Percentiles rank a stretch among this genome's conserved stretches.
phyloP scores from a whole-genome alignment of 139 green algal genomes.

The Chlamydomonas sp. region DNA sequence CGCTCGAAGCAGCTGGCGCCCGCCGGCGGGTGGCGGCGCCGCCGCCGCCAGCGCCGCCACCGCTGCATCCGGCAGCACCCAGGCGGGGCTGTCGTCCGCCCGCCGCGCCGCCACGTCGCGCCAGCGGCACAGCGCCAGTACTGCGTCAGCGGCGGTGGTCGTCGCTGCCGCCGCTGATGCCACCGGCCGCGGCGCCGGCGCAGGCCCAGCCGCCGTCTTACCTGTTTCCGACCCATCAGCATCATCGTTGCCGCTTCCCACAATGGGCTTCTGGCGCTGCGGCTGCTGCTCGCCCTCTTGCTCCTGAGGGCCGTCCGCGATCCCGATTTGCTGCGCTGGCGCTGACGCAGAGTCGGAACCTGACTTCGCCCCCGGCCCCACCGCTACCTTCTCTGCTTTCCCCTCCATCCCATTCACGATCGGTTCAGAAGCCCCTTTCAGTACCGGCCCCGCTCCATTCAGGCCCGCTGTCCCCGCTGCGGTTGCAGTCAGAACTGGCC shows the following conservation, averaged over 20 bases:
- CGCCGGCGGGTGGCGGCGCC: background rate
- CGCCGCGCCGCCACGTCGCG: slow-evolving; percentile 57
- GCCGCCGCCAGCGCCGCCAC: slow-evolving; percentile 23
- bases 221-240: too few relatives aligned
- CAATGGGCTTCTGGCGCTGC: too few relatives aligned
- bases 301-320: too few relatives aligned
- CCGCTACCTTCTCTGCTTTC: too few relatives aligned
- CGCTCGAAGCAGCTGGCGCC: slow-evolving; percentile 29
- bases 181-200: background rate
- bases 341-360: too few relatives aligned
- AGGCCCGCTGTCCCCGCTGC: background rate
- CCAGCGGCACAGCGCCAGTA: slow-evolving; percentile 70
- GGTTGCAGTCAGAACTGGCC: background rate
- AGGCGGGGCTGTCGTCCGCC: slow-evolving; percentile 36
- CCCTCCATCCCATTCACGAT: too few relatives aligned
- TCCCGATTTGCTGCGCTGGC: too few relatives aligned
- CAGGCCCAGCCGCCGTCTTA: background rate
- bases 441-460: too few relatives aligned
- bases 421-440: too few relatives aligned
- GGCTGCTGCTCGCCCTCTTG: too few relatives aligned
- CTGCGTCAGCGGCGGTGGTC: slow-evolving; percentile 20
- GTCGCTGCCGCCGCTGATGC: background rate
- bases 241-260: too few relatives aligned
- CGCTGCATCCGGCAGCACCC: slow-evolving; percentile 53
- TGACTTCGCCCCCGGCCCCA: too few relatives aligned